phyloP scores from a whole-genome alignment of 192 early-diverging fungal species.

The Coemansia sp. region DNA sequence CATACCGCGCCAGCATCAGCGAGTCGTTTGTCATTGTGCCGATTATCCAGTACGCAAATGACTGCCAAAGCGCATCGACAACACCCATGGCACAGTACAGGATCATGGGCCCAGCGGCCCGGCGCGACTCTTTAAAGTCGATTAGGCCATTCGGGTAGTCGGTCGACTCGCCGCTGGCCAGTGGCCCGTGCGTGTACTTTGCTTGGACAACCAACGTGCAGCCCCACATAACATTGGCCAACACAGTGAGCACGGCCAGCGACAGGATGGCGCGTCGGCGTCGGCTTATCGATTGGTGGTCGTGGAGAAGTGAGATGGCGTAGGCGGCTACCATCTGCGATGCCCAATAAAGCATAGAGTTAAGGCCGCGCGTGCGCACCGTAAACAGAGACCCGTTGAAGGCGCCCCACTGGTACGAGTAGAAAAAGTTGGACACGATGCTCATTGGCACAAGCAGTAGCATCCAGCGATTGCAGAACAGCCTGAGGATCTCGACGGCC shows the following conservation, averaged over 20 bases:
- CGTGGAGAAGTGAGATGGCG: slow-evolving; percentile 54
- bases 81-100: slow-evolving; percentile 71
- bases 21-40: slow-evolving; percentile 76
- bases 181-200: slow-evolving; percentile 35
- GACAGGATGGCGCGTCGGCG: slow-evolving; percentile 17
- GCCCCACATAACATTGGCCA: slow-evolving; percentile 30
- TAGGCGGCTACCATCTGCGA: slow-evolving; percentile 70
- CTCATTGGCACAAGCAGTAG: slow-evolving; percentile 68
- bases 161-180: background rate
- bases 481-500: slow-evolving; percentile 49
- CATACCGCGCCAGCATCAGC: slow-evolving; percentile 61
- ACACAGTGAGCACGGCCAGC: slow-evolving; percentile 1
- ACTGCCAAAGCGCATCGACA: slow-evolving; percentile 75
- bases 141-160: slow-evolving; percentile 45
- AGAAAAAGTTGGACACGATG: slow-evolving; percentile 74
- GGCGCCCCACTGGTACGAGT: slow-evolving; percentile 67
- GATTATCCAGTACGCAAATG: slow-evolving; percentile 75
- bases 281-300: slow-evolving; percentile 12
- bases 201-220: slow-evolving; percentile 62
- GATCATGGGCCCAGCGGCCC: slow-evolving; percentile 59
- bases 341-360: slow-evolving; percentile 75
- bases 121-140: slow-evolving; percentile 41
- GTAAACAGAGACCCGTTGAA: slow-evolving; percentile 68
- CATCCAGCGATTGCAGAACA: slow-evolving; percentile 65
- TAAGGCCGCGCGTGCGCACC: slow-evolving; percentile 66